Evolutionary conservation across 2,329 filamentous ascomycete genomes (phyloP).

Genomic region (Ilyonectria robusta): DNA sequence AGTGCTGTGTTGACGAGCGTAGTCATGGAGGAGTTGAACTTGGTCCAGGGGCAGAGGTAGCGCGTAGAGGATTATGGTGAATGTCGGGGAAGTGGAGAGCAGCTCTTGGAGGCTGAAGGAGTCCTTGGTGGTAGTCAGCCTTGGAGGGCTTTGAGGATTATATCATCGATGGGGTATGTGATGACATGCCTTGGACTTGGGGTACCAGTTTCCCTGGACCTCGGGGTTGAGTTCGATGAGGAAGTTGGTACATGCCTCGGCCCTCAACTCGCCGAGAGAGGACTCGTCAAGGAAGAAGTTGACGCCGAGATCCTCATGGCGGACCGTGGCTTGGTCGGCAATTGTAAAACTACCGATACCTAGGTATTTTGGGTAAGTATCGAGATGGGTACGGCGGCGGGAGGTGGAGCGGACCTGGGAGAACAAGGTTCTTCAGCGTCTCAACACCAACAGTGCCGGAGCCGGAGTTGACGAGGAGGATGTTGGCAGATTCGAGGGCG

Average conservation of each 20-base stretch:
- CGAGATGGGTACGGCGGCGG: neutral
- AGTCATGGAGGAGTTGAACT: constrained; percentile 61
- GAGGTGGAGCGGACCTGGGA: constrained; percentile 73
- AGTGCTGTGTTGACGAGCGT: constrained; percentile 70
- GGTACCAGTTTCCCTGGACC: constrained; percentile 82
- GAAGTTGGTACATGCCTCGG: constrained; percentile 82
- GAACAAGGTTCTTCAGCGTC: constrained; percentile 95
- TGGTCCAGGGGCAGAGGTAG: constrained; percentile 63
- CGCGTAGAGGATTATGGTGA: constrained; percentile 70
- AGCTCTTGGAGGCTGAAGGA: constrained; percentile 57
- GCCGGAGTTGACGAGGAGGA: constrained; percentile 91
- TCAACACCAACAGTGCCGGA: constrained; percentile 91
- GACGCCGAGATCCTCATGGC: constrained; percentile 87
- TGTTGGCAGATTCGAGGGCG: constrained; percentile 89
- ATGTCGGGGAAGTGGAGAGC: constrained; percentile 58
- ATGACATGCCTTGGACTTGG: constrained; percentile 56
- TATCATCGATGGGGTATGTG: neutral
- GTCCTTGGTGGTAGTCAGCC: constrained; percentile 41
- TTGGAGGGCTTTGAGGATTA: neutral
- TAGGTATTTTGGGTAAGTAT: constrained; percentile 47
- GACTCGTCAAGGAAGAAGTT: constrained; percentile 96
- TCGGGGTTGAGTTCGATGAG: constrained; percentile 94
- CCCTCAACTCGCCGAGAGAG: constrained; percentile 82
- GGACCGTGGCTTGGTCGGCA: constrained; percentile 83
- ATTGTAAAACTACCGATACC: constrained; percentile 94